A percentile compares a stretch with the other conserved stretches of the same genome.
These are phyloP conservation scores for Aspergillus brunneoviolaceus DNA, from an alignment of 2,329 filamentous ascomycete genomes.

Conservation along the genomic window DNA sequence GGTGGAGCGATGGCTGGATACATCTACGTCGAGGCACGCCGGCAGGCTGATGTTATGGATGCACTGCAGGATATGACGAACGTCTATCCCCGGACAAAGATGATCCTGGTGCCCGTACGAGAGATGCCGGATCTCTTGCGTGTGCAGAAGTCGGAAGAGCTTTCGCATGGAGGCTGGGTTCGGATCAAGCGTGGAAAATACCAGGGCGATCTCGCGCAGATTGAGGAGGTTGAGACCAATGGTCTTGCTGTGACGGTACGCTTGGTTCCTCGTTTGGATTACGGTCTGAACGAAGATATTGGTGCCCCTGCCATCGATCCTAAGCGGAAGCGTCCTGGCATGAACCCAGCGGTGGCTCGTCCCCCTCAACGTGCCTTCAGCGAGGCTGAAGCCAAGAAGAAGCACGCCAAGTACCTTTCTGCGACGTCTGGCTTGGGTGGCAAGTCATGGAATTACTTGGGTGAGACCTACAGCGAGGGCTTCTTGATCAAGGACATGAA, in stretches of 20 bases:
- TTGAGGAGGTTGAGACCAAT: conserved; percentile 89
- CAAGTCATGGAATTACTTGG: conserved; percentile 80
- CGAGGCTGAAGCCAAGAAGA: conserved; percentile 87
- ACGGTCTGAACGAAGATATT: conserved; percentile 79
- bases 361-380: conserved; percentile 91
- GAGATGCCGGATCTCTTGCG: conserved; percentile 97
- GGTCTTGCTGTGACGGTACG: conserved; percentile 84
- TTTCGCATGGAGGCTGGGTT: conserved; percentile 89
- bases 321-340: conserved; percentile 74
- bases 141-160: conserved; percentile 78
- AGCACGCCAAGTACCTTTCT: conserved; percentile 65
- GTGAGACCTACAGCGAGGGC: conserved; percentile 87
- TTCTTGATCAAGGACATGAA: conserved; percentile 94
- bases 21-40: conserved; percentile 89
- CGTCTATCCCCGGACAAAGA: conserved; percentile 83
- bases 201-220: conserved; percentile 83
- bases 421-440: conserved; percentile 54
- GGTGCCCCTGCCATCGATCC: conserved; percentile 55
- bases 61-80: conserved; percentile 83
- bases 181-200: conserved; percentile 82
- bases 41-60: conserved; percentile 79
- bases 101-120: conserved; percentile 88
- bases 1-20: conserved; percentile 88
- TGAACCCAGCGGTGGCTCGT: conserved; percentile 58
- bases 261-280: conserved; percentile 87